phyloP scores from a whole-genome alignment of 306 rosid species.

The Gastrolobium bilobum region DNA sequence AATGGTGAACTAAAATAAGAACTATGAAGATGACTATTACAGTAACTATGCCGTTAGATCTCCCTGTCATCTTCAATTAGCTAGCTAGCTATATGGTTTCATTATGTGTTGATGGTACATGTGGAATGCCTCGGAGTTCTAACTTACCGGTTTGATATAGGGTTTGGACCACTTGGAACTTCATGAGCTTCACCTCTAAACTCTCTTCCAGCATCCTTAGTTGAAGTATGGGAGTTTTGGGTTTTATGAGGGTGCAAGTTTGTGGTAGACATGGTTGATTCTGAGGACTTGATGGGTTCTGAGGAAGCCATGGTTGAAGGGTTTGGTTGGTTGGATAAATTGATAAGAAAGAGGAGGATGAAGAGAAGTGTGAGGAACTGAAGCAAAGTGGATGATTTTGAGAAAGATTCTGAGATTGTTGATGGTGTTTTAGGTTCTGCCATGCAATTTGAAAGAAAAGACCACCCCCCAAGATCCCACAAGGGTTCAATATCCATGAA shows the following conservation, averaged over 20 bases:
- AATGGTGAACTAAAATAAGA: conserved; percentile 57
- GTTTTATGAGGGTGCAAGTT: conserved; percentile 59
- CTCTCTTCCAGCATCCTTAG: conserved; percentile 53
- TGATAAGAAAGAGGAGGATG: conserved; percentile 70
- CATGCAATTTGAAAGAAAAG: conserved; percentile 92
- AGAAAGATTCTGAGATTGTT: conserved; percentile 53
- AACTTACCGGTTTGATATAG: conserved; percentile 77
- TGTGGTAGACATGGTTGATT: conserved; percentile 53
- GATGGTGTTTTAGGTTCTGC: conserved; percentile 74
- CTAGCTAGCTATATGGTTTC: conserved; percentile 47
- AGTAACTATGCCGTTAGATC: conserved; percentile 48
- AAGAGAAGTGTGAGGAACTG: conserved; percentile 67
- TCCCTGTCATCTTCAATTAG: conserved; percentile 55
- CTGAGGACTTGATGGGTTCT: conserved; percentile 44
- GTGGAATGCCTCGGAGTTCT: conserved; percentile 33
- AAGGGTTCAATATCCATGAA: conserved; percentile 99
- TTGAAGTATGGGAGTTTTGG: conserved; percentile 31
- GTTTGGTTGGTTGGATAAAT: conserved; percentile 54
- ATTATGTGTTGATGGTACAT: neutral
- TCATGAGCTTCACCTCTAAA: conserved; percentile 89
- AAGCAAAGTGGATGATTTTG: conserved; percentile 58
- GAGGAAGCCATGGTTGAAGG: conserved; percentile 62
- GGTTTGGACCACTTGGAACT: conserved; percentile 98
- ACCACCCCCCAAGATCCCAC: conserved; percentile 99
- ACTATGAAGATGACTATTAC: conserved; percentile 62